A percentile compares a stretch with the other conserved stretches of the same genome.
Evolutionary conservation across 2,329 filamentous ascomycete genomes (phyloP).

Genomic region (Emergomyces africanus): DNA sequence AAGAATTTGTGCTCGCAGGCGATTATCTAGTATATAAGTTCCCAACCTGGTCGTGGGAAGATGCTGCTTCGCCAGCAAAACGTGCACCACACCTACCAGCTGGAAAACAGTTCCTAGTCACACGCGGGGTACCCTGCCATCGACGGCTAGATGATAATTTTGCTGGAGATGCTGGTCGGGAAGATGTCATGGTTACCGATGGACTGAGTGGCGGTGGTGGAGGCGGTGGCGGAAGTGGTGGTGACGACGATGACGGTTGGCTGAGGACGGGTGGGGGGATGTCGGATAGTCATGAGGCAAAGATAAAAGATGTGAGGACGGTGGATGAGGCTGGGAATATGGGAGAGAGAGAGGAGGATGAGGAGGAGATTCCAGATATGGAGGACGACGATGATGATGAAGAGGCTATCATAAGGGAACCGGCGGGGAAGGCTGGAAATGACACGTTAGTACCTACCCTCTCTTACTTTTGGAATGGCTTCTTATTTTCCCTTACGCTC

Average conservation of each 20-base stretch:
- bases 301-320: slow-evolving; percentile 69
- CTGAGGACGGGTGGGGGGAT: slow-evolving; percentile 66
- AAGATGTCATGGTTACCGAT: slow-evolving; percentile 75
- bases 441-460: slow-evolving; percentile 38
- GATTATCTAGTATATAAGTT: slow-evolving; percentile 99
- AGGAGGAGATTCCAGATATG: slow-evolving; percentile 91
- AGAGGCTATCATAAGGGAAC: slow-evolving; percentile 86
- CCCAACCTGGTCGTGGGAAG: slow-evolving; percentile 93
- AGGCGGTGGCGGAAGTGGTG: slow-evolving; percentile 26
- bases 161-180: slow-evolving; percentile 71
- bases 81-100: slow-evolving; percentile 69
- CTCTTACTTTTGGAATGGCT: neutral
- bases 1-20: slow-evolving; percentile 89
- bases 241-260: slow-evolving; percentile 75
- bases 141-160: slow-evolving; percentile 87
- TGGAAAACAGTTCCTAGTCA: slow-evolving; percentile 91
- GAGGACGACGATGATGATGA: slow-evolving; percentile 91
- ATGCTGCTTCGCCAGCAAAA: slow-evolving; percentile 68
- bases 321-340: slow-evolving; percentile 83
- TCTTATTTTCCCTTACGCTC: neutral
- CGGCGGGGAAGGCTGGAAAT: slow-evolving; percentile 35
- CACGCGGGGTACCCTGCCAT: slow-evolving; percentile 86
- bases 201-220: slow-evolving; percentile 46
- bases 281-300: slow-evolving; percentile 61
- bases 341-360: slow-evolving; percentile 54